These are phyloP conservation scores for Bromus sterilis DNA, from an alignment of 176 grass and related monocot genomes.

Conservation along the genomic window DNA sequence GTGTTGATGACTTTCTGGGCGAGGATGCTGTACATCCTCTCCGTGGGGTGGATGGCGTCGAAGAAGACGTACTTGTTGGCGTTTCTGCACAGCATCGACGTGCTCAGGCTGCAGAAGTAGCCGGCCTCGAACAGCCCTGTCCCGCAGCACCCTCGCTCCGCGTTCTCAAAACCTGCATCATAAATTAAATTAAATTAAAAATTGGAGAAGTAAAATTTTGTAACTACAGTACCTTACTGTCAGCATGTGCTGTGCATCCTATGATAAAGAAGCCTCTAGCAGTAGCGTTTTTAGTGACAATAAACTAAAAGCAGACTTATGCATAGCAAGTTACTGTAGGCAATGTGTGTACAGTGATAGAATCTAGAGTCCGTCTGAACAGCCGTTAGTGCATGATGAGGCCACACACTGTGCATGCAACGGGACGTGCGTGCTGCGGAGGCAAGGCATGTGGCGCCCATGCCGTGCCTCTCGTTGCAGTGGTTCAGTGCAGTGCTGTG, in stretches of 20 bases:
- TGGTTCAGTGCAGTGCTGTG: neutral
- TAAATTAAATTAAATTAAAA: neutral
- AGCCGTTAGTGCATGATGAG: neutral
- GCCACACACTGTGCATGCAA: neutral
- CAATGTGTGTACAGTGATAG: neutral
- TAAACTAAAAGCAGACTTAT: no score
- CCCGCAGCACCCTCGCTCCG: slow-evolving; percentile 58
- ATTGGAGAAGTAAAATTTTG: neutral
- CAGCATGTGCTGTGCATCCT: no score
- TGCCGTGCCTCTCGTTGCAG: neutral
- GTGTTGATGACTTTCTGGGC: slow-evolving; percentile 41
- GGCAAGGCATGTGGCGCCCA: slow-evolving; percentile 15
- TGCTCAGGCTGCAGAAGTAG: slow-evolving; percentile 43
- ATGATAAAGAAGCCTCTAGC: no score
- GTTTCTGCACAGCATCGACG: slow-evolving; percentile 16
- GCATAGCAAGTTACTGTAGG: neutral
- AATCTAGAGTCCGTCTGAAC: neutral
- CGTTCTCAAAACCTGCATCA: slow-evolving; percentile 64
- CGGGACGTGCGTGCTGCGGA: neutral
- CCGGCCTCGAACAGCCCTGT: slow-evolving; percentile 70
- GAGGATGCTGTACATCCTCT: slow-evolving; percentile 50
- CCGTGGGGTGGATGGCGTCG: slow-evolving; percentile 61
- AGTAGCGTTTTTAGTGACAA: no score
- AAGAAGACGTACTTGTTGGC: slow-evolving; percentile 60
- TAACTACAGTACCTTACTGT: no score